phyloP scores from a whole-genome alignment of 192 early-diverging fungal genomes.

The Rhizoclosmatium globosum region DNA sequence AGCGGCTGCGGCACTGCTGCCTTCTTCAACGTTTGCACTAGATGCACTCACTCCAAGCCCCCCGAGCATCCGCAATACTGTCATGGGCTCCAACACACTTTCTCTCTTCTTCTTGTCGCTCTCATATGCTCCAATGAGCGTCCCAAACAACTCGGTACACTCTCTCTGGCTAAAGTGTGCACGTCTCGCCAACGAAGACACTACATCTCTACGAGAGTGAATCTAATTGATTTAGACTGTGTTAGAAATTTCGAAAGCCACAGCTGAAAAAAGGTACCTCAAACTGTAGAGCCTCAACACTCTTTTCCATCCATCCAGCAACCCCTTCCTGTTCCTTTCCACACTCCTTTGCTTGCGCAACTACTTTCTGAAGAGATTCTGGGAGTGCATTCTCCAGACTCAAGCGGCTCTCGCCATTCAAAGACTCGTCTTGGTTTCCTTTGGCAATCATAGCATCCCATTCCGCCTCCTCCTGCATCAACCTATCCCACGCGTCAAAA shows the following conservation, averaged over 20 bases:
- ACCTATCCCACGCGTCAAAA: neutral
- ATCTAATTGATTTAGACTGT: neutral
- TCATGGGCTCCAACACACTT: constrained; percentile 22
- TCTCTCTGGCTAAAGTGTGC: constrained; percentile 11
- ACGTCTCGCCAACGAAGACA: neutral
- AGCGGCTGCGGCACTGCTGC: neutral
- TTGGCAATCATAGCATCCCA: constrained; percentile 7
- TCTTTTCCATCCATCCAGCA: constrained; percentile 24
- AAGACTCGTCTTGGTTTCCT: neutral
- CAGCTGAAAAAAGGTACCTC: constrained; percentile 7
- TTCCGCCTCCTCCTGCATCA: constrained; percentile 12
- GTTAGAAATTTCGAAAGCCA: neutral
- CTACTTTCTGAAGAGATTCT: neutral
- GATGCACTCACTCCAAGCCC: neutral
- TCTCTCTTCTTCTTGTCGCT: constrained; percentile 1
- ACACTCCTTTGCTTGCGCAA: neutral
- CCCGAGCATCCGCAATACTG: constrained; percentile 25
- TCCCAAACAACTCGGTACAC: constrained; percentile 13
- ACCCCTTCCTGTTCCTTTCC: constrained; percentile 9
- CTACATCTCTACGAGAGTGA: neutral
- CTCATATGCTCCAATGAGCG: constrained; percentile 26
- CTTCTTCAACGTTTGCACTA: neutral
- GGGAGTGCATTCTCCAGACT: no score
- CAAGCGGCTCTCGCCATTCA: neutral
- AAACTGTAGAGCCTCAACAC: constrained; percentile 7